These are phyloP conservation scores for Asclepias syriaca DNA, from an alignment of 257 asterid species.

Conservation along the genomic window DNA sequence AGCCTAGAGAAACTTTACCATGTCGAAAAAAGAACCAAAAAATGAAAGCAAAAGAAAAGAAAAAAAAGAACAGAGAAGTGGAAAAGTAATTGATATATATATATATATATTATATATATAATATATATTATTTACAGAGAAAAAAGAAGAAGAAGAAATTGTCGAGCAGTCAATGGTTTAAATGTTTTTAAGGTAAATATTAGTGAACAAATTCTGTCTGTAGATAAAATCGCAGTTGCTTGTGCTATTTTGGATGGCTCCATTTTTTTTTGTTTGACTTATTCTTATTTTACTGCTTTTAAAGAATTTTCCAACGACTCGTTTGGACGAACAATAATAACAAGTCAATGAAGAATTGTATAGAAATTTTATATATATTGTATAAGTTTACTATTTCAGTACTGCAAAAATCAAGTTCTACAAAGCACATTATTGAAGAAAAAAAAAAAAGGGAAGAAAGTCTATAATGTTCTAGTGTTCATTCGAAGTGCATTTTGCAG, in stretches of 20 bases:
- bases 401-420: neutral
- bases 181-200: neutral
- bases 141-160: neutral
- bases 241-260: too few species aligned
- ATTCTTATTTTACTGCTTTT: too few species aligned
- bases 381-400: too few species aligned
- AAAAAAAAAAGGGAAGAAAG: neutral
- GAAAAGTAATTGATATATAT: neutral
- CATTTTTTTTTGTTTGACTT: too few species aligned
- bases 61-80: neutral
- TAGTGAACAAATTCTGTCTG: too few species aligned
- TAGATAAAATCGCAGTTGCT: too few species aligned
- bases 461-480: slow-evolving; percentile 11
- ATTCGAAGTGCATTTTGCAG: slow-evolving; percentile 20
- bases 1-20: neutral
- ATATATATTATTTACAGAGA: neutral
- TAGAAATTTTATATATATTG: too few species aligned
- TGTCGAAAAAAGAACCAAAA: neutral
- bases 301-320: too few species aligned
- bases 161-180: neutral
- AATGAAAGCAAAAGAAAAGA: too few species aligned
- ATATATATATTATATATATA: too few species aligned
- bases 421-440: neutral
- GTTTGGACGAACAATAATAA: too few species aligned
- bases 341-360: too few species aligned